Evolutionary conservation across 495 filamentous ascomycete genomes (phyloP), one percentile per base, ranked within the genome.

Genomic region (Penicillium canescens): DNA sequence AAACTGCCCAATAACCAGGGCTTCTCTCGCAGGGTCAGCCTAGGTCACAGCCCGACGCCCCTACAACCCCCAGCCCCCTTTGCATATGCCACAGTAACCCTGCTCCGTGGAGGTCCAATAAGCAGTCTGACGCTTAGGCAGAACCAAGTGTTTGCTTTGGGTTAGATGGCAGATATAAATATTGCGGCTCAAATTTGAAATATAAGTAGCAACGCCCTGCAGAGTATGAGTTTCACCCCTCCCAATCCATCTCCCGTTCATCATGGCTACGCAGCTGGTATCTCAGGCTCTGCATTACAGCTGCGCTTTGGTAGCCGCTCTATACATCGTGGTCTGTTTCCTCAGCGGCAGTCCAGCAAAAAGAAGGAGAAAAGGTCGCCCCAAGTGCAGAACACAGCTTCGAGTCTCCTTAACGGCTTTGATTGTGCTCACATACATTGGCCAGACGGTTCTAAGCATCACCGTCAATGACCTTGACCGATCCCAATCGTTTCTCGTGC

Each of bases 381-480:
- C 26, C 10, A 51, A 43, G 20, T 39, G 39, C 20, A 31, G 21
- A 35, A 26, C 7, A 16, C 39, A 39, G 18, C 18, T 13, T 6
- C 49, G 39, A 18, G 18, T 18, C 3, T 16, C 34, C 31, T 12
- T 51, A n/a, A 37, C 40, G 23, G 9, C 31, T 8, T 33, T 51
- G 38, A 20, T 51, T n/a, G 28, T 51, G 35, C n/a, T 51, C 49
- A 51, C 40, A 12, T 51, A 51, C 20, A 21, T 51, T 20, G 36
- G 28, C 35, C 49, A 51, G 42, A 51, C 31, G 3, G 31, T 11
- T 7, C 18, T 51, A 18, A 33, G 20, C 16, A 36, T 51, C 21
- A 21, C 40, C 40, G 43, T 40, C 13, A 18, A 51, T 42, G 40
- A 51, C n/a, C 16, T 51, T 8, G 49, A 51, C 26, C 20, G 31